Evolutionary conservation across 352 stramenopile genomes (phyloP).

Genomic region (Hyaloperonospora arabidopsidis): DNA sequence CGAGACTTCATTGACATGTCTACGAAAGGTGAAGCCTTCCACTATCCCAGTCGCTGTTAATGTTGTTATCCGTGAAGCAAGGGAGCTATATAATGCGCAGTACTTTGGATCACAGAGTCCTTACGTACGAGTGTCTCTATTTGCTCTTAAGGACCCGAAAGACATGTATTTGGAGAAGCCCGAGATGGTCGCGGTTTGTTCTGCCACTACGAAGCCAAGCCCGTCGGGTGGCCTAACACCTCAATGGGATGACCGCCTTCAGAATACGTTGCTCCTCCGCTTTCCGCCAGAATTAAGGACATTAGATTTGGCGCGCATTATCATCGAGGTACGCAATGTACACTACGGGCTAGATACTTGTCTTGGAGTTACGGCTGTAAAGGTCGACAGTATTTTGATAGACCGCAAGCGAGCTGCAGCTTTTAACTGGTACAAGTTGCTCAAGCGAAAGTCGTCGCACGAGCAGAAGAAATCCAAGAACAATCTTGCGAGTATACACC

Average conservation of each 20-base stretch:
- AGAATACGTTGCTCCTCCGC: slow-evolving; percentile 72
- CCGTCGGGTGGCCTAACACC: slow-evolving; percentile 64
- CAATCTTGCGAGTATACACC: slow-evolving; percentile 50
- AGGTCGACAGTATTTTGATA: slow-evolving; percentile 72
- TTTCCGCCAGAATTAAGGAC: slow-evolving; percentile 54
- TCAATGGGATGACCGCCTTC: slow-evolving; percentile 64
- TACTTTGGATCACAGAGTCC: slow-evolving; percentile 82
- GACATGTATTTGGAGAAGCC: slow-evolving; percentile 69
- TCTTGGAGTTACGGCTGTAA: slow-evolving; percentile 74
- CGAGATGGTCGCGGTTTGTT: slow-evolving; percentile 71
- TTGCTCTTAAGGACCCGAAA: slow-evolving; percentile 74
- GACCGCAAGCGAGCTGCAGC: slow-evolving; percentile 62
- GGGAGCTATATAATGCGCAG: slow-evolving; percentile 77
- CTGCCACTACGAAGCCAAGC: slow-evolving; percentile 68
- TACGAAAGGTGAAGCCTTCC: slow-evolving; percentile 75
- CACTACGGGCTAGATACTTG: slow-evolving; percentile 81
- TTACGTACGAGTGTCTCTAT: slow-evolving; percentile 76
- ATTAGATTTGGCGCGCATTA: slow-evolving; percentile 64
- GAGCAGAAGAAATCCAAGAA: slow-evolving; percentile 39
- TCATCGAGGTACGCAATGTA: slow-evolving; percentile 83
- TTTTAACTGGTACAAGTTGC: slow-evolving; percentile 85
- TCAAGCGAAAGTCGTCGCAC: slow-evolving; percentile 69
- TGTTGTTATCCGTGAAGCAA: slow-evolving; percentile 70
- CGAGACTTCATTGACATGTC: slow-evolving; percentile 45
- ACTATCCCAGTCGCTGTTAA: slow-evolving; percentile 75